Conservation (phyloP, 306 rosid species). For the Rosa multiflora region DNA sequence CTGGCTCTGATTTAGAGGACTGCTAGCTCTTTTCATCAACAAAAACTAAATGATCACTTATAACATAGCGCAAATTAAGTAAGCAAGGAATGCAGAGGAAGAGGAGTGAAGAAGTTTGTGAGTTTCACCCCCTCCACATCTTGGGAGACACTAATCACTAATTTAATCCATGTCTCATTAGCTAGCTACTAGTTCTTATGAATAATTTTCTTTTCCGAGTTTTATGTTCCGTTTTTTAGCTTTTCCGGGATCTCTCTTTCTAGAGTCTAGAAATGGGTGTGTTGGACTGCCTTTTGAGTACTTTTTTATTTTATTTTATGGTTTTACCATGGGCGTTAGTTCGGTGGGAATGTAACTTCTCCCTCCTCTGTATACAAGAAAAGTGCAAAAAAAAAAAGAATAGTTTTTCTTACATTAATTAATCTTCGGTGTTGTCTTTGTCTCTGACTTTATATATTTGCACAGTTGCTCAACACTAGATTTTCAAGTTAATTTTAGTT, state of each 20-base stretch:
- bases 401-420: background rate
- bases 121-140: background rate
- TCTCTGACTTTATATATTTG: background rate
- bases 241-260: background rate
- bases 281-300: constrained; percentile 10
- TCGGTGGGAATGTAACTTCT: constrained; percentile 21
- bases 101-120: constrained; percentile 17
- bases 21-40: background rate
- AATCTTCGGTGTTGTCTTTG: background rate
- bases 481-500: background rate
- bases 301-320: background rate
- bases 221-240: background rate
- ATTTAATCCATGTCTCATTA: background rate
- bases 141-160: background rate
- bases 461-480: background rate
- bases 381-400: background rate
- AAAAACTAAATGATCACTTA: background rate
- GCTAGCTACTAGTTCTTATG: background rate
- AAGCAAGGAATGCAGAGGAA: constrained; percentile 24
- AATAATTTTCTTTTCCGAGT: background rate
- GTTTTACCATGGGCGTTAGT: background rate
- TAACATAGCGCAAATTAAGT: background rate
- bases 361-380: constrained; percentile 37
- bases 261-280: background rate
- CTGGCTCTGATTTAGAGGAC: constrained; percentile 51